phyloP scores from a whole-genome alignment of 169 alveolate genomes.

The Plasmodium sp. region DNA sequence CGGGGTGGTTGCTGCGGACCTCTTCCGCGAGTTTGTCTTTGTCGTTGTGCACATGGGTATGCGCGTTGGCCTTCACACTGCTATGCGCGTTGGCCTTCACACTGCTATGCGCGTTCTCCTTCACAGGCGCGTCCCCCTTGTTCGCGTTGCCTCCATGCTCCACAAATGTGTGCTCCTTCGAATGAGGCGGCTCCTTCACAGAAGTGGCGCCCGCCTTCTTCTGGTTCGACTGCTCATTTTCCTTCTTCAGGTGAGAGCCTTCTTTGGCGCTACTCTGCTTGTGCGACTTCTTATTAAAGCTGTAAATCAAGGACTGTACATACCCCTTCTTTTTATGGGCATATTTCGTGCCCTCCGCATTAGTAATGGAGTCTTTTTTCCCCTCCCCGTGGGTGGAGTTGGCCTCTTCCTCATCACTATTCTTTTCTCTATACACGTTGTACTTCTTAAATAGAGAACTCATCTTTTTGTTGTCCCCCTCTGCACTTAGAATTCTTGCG shows the following conservation, averaged over 20 bases:
- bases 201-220: not conserved
- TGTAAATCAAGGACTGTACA: constrained; percentile 52
- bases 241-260: not conserved
- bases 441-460: constrained; percentile 9
- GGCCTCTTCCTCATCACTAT: not conserved
- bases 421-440: constrained; percentile 15
- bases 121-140: not conserved
- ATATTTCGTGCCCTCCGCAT: constrained; percentile 8
- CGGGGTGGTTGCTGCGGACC: not conserved
- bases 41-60: not conserved
- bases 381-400: not conserved
- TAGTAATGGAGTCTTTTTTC: not conserved
- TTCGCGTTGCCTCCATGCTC: not conserved
- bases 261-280: constrained; percentile 1
- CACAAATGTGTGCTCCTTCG: not conserved
- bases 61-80: not conserved
- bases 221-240: not conserved
- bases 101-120: not conserved
- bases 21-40: not conserved
- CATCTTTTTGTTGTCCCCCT: constrained; percentile 6
- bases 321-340: constrained; percentile 32
- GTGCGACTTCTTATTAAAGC: constrained; percentile 52
- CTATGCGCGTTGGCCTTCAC: not conserved
- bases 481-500: not conserved
- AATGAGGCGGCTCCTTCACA: not conserved